phyloP scores from a whole-genome alignment of 441 rosid species.

The Macaranga tanarius region DNA sequence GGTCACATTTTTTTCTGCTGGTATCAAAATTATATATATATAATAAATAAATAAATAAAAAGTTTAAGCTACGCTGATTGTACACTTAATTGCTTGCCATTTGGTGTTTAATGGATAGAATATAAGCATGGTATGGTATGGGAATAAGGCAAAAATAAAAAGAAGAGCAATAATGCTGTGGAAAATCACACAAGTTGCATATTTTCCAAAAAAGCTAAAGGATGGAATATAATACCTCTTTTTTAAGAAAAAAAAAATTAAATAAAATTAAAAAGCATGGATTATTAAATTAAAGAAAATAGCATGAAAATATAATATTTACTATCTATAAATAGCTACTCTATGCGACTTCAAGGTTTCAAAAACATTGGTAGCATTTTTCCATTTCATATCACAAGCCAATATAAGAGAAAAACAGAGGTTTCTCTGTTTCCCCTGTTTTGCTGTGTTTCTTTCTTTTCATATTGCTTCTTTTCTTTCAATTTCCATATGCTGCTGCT shows the following conservation, averaged over 20 bases:
- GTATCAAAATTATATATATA: too few species aligned
- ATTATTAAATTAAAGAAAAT: not conserved
- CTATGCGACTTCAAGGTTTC: slow-evolving; percentile 9
- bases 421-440: slow-evolving; percentile 32
- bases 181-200: slow-evolving; percentile 27
- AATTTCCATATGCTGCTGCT: slow-evolving; percentile 34
- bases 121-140: slow-evolving; percentile 7
- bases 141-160: slow-evolving; percentile 13
- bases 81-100: not conserved
- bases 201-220: slow-evolving; percentile 27
- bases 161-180: slow-evolving; percentile 24
- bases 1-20: not conserved
- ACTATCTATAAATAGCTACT: slow-evolving; percentile 28
- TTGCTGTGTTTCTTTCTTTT: slow-evolving; percentile 6
- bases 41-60: not conserved
- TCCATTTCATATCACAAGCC: not conserved
- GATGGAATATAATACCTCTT: slow-evolving; percentile 22
- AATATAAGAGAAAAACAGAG: slow-evolving; percentile 7
- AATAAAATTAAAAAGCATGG: not conserved
- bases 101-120: slow-evolving; percentile 6
- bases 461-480: not conserved
- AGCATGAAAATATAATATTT: slow-evolving; percentile 1
- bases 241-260: not conserved
- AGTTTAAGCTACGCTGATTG: not conserved
- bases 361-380: slow-evolving; percentile 17